Evolutionary conservation across 352 stramenopile species (phyloP).

Genomic region (Phytophthora pseudosyringae): DNA sequence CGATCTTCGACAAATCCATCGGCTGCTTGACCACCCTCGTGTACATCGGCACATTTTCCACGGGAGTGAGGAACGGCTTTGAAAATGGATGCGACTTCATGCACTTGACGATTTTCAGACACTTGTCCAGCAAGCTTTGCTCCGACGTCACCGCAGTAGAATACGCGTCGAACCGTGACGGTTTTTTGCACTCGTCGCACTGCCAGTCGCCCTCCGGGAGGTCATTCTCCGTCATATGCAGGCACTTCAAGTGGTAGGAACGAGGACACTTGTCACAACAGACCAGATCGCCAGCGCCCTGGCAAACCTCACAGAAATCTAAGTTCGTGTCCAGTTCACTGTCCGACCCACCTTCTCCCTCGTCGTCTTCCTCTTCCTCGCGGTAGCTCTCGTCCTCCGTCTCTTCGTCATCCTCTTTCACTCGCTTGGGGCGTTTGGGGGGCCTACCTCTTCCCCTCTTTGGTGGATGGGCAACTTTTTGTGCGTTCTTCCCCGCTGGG

Average conservation of each 20-base stretch:
- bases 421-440: conserved; percentile 23
- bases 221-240: conserved; percentile 74
- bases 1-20: conserved; percentile 83
- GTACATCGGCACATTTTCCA: conserved; percentile 83
- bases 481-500: conserved; percentile 12
- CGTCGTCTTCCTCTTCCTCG: conserved; percentile 23
- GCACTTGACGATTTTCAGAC: conserved; percentile 69
- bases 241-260: conserved; percentile 91
- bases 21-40: conserved; percentile 77
- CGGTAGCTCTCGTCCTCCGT: conserved; percentile 28
- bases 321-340: conserved; percentile 82
- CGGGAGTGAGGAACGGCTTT: conserved; percentile 76
- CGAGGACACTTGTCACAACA: conserved; percentile 93
- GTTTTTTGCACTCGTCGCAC: conserved; percentile 77
- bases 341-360: conserved; percentile 40
- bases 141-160: conserved; percentile 51
- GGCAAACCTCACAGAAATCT: conserved; percentile 88
- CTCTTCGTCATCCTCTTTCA: conserved; percentile 26
- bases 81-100: conserved; percentile 80
- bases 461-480: conserved; percentile 12
- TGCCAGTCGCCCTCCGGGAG: conserved; percentile 86
- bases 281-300: conserved; percentile 81
- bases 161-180: conserved; percentile 70
- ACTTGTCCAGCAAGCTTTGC: conserved; percentile 66
- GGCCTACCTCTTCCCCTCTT: conserved; percentile 33